Evolutionary conservation across 768 basidiomycete species (phyloP), one percentile per base, ranked within the genome.

Genomic region (Russula earlei): DNA sequence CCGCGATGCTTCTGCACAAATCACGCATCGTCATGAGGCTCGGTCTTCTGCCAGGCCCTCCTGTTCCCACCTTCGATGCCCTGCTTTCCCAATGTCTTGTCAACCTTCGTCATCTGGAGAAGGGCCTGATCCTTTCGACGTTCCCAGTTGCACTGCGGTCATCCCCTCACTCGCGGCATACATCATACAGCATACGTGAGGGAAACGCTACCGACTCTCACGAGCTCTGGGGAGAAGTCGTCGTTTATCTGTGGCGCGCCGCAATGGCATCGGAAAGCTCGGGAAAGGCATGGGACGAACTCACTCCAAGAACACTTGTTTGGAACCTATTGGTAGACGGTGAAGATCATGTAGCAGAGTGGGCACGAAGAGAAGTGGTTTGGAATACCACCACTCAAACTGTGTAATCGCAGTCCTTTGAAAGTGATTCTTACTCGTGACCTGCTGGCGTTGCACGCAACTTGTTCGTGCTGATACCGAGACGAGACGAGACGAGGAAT

Each of bases 161-260:
- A 20, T 22, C 45, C 19, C 12, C 56, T 20, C 38, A 22, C 7
- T 17, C 22, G 15, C 46, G 56, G 1, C 62, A 66, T 46, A 55
- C 57, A 1, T 52, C 59, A 11, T 64, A 62, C 9, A 49, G 59
- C 15, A 58, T 64, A 6, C 72, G 76, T 58, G 71, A 75, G 37
- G 54, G 64, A 22, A 64, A 63, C 19, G 47, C 55, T n/a, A 31
- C 54, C 20, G 52, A 62, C 17, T 63, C 70, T 5, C 63, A 77
- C 19, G 56, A 64, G 22, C 52, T 66, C 2, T 85, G 83, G 81
- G 80, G 81, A 0, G 63, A 64, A 22, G 69, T 68, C 20, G 76
- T 85, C 2, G 80, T 84, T 62, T 64, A 64, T 20, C 73, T 90
- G 12, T 84, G 83, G 83, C 70, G 72, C 44, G 72, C 71, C 0